These are phyloP conservation scores for Penicillium sp. DNA, from an alignment of 2,329 filamentous ascomycete genomes.

Conservation along the genomic window DNA sequence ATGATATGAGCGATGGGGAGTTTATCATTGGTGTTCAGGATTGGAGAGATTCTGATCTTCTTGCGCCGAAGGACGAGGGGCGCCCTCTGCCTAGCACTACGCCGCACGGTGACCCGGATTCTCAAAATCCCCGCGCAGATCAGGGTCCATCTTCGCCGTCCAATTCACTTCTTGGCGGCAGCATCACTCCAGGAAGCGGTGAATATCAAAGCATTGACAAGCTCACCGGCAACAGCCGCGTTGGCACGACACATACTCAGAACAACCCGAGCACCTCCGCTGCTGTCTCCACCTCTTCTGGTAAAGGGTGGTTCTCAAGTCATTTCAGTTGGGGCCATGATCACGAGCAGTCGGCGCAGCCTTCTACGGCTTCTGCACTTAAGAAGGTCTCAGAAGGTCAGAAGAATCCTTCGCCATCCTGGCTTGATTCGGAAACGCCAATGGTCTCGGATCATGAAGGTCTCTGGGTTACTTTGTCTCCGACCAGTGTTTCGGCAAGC, in stretches of 20 bases:
- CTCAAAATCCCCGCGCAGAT: slow-evolving; percentile 28
- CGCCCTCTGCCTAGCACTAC: slow-evolving; percentile 20
- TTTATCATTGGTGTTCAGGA: slow-evolving; percentile 83
- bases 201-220: slow-evolving; percentile 54
- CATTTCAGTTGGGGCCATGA: slow-evolving; percentile 28
- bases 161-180: slow-evolving; percentile 54
- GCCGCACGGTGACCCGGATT: slow-evolving; percentile 19
- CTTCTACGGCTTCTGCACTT: slow-evolving; percentile 8
- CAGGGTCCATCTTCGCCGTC: slow-evolving; percentile 25
- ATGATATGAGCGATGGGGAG: slow-evolving; percentile 46
- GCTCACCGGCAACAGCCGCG: slow-evolving; percentile 12
- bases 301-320: slow-evolving; percentile 31
- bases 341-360: slow-evolving; percentile 9
- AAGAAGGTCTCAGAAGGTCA: slow-evolving; percentile 9
- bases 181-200: slow-evolving; percentile 65
- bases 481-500: slow-evolving; percentile 76
- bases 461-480: slow-evolving; percentile 93
- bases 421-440: slow-evolving; percentile 19
- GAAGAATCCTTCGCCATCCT: slow-evolving; percentile 13
- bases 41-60: slow-evolving; percentile 73
- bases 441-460: slow-evolving; percentile 59
- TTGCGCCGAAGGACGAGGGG: slow-evolving; percentile 41
- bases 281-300: slow-evolving; percentile 9
- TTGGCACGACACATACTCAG: slow-evolving; percentile 9
- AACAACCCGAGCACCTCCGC: slow-evolving; percentile 7